Evolutionary conservation across 2,329 filamentous ascomycete genomes (phyloP), one percentile per base, ranked within the genome.

Genomic region (Fusarium stilboides): DNA sequence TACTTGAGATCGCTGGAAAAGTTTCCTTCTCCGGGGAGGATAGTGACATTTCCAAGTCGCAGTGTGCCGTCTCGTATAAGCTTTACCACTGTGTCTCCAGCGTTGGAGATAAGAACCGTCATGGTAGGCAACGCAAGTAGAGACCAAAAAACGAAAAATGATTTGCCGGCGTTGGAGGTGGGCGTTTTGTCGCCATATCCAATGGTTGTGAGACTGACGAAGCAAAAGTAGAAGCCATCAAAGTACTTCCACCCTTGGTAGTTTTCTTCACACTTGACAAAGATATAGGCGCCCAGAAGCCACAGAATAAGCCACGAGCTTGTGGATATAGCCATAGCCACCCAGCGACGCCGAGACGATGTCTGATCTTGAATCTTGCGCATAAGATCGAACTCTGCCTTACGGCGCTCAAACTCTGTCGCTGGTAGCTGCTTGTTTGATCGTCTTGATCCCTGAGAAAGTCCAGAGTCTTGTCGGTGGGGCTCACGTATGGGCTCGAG

Each of bases 111-210:
- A 14, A 98, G 86, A 19, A 97, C 90, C 0, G 94, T 97, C 87
- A 94, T 94, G 3, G 92, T 94, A 0, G 94, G 94, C 5, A 97
- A 85, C 0, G 94, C 94, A 26, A 97, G 86, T 2, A 98, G 79
- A 15, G 91, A 93, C 94, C 94, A 98, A 57, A 97, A 90, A n/a
- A 98, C 92, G 74, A 97, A 98, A 77, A 97, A 97, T 0, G 92
- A 89, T 56, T 92, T 90, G 2, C 92, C 93, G 0, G 90, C 86
- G 68, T 94, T 94, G 3, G 91, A 92, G n/a, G 89, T 83, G 0
- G 94, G 94, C 2, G 90, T 89, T 7, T 91, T 79, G 69, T 97
- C 94, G 5, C 94, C 94, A 72, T 97, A 97, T 1, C 94, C 94
- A 37, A 97, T 92, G 0, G 94, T 97, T 3, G 94, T 84, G 24